Percentiles rank a stretch among this genome's conserved stretches.
Evolutionary conservation across 305 asterid genomes (phyloP).

Genomic region (Fraxinus dipetala): DNA sequence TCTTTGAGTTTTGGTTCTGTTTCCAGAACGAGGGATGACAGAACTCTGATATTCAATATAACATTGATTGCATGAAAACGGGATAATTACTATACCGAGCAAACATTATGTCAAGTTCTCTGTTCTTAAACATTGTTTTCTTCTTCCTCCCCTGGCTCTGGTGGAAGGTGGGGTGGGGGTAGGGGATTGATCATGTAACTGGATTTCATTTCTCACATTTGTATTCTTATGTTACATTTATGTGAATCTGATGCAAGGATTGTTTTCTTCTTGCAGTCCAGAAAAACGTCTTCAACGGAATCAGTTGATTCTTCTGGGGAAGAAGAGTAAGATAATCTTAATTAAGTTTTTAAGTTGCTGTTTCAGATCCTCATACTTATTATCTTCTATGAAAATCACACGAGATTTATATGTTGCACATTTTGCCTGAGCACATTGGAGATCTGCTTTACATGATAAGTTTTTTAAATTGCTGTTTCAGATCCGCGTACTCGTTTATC

Average conservation of each 20-base stretch:
- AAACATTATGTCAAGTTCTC: not conserved
- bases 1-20: not conserved
- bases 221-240: not conserved
- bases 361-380: not conserved
- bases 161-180: not conserved
- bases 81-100: not conserved
- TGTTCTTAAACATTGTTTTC: not conserved
- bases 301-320: slow-evolving; percentile 91
- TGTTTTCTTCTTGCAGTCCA: slow-evolving; percentile 50
- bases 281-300: slow-evolving; percentile 70
- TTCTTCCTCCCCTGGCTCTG: not conserved
- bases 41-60: not conserved
- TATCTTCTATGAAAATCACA: not conserved
- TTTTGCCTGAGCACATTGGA: not conserved
- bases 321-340: slow-evolving; percentile 77
- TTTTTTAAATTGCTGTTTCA: slow-evolving; percentile 20
- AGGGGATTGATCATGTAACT: not conserved
- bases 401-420: not conserved
- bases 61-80: not conserved
- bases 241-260: not conserved
- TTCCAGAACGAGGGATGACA: not conserved
- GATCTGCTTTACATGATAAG: not conserved
- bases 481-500: not conserved
- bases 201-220: not conserved
- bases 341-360: slow-evolving; percentile 17